Evolutionary conservation across 306 rosid species (phyloP).

Genomic region (Luffa aegyptiaca): DNA sequence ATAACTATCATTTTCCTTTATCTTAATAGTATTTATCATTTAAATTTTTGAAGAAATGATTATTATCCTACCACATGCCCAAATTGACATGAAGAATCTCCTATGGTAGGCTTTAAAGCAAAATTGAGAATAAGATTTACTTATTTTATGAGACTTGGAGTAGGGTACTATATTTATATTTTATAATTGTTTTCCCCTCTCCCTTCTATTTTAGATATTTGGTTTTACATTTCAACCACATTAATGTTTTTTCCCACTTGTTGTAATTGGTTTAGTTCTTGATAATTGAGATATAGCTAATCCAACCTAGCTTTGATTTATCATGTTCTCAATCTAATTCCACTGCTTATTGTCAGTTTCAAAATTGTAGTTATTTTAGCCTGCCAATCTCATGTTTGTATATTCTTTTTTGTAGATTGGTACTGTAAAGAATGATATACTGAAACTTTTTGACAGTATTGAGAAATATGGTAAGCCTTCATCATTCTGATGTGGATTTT

Average conservation of each 20-base stretch:
- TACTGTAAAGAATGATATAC: conserved; percentile 59
- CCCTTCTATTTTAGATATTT: too few species aligned
- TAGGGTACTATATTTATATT: neutral
- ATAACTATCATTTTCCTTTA: neutral
- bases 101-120: neutral
- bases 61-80: neutral
- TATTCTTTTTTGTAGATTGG: conserved; percentile 46
- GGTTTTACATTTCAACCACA: too few species aligned
- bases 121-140: neutral
- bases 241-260: too few species aligned
- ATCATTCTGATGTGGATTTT: neutral
- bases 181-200: neutral
- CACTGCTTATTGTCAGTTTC: neutral
- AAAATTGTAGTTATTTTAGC: neutral
- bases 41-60: neutral
- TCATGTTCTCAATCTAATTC: neutral
- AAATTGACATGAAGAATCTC: neutral
- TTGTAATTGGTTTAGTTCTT: too few species aligned
- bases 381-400: conserved; percentile 16
- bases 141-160: neutral
- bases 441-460: conserved; percentile 89
- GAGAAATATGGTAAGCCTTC: conserved; percentile 86
- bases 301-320: too few species aligned
- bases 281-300: too few species aligned
- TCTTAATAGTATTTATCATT: neutral